Conservation (phyloP, 306 rosid genomes). For the Cucurbita moschata region DNA sequence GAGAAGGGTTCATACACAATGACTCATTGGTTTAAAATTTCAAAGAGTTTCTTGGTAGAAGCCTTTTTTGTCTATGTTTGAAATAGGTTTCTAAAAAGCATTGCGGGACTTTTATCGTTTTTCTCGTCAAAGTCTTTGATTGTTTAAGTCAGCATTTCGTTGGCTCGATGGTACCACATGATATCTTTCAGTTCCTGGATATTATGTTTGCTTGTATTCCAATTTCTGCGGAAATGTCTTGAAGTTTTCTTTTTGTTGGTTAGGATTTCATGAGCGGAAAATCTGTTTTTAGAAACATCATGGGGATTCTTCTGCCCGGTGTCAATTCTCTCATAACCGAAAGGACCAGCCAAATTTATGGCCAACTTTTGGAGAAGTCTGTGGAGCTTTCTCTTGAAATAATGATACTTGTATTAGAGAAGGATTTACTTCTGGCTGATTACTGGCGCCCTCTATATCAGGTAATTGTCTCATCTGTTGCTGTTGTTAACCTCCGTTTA, state of each 20-base stretch:
- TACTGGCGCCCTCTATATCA: constrained; percentile 89
- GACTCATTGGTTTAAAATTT: no score
- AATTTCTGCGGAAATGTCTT: not conserved
- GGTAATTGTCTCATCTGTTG: constrained; percentile 24
- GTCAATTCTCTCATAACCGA: constrained; percentile 58
- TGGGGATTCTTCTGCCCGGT: constrained; percentile 82
- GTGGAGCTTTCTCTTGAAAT: constrained; percentile 84
- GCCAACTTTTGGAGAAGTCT: constrained; percentile 77
- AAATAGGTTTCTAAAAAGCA: no score
- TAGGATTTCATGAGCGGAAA: constrained; percentile 99
- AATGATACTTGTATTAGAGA: constrained; percentile 63
- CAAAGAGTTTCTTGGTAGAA: no score
- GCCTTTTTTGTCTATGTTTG: no score
- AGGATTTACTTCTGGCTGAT: constrained; percentile 79
- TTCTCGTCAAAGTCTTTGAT: no score
- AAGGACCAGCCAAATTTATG: constrained; percentile 62
- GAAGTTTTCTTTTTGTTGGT: constrained; percentile 4
- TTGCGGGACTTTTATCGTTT: no score
- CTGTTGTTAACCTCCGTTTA: not conserved
- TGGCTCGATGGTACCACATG: not conserved
- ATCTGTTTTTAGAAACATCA: constrained; percentile 73
- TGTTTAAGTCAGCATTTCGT: no score
- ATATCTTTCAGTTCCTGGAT: not conserved
- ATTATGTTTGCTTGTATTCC: not conserved
- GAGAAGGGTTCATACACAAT: no score